These are phyloP conservation scores for Craterostigma plantagineum DNA, from an alignment of 257 asterid genomes.

Conservation along the genomic window DNA sequence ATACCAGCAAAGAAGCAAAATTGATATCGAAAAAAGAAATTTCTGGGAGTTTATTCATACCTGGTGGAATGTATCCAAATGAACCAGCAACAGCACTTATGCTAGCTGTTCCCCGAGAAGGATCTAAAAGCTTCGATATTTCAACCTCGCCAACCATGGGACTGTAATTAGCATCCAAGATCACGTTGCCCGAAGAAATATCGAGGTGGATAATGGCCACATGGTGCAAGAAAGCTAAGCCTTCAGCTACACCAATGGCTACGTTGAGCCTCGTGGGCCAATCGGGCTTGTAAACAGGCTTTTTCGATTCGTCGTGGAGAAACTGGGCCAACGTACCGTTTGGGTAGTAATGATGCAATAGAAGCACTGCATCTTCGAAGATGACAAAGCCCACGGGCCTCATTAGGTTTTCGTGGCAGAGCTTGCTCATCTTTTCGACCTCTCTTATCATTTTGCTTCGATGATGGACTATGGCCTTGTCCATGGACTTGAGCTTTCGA, in stretches of 20 bases:
- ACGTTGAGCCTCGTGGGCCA: slow-evolving; percentile 76
- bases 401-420: slow-evolving; percentile 63
- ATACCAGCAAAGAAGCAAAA: too few relatives aligned
- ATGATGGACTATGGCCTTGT: slow-evolving; percentile 50
- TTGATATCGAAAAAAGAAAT: too few relatives aligned
- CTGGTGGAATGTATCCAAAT: slow-evolving; percentile 98
- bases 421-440: slow-evolving; percentile 75
- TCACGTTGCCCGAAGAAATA: slow-evolving; percentile 76
- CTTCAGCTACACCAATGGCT: slow-evolving; percentile 91
- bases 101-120: slow-evolving; percentile 89
- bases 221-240: slow-evolving; percentile 71
- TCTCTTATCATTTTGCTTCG: slow-evolving; percentile 81
- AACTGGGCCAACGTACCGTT: slow-evolving; percentile 64
- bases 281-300: slow-evolving; percentile 45
- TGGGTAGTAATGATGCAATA: slow-evolving; percentile 42
- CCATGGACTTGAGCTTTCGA: slow-evolving; percentile 64
- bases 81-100: slow-evolving; percentile 99
- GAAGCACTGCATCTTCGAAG: too few relatives aligned
- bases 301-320: slow-evolving; percentile 37
- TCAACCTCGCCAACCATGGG: slow-evolving; percentile 88
- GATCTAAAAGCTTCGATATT: slow-evolving; percentile 88
- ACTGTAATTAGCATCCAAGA: slow-evolving; percentile 50
- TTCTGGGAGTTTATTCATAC: slow-evolving; percentile 22
- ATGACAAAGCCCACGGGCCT: too few relatives aligned
- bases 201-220: slow-evolving; percentile 90